Evolutionary conservation across 129 eudicot genomes (phyloP).

Genomic region (Ambrosia artemisiifolia): DNA sequence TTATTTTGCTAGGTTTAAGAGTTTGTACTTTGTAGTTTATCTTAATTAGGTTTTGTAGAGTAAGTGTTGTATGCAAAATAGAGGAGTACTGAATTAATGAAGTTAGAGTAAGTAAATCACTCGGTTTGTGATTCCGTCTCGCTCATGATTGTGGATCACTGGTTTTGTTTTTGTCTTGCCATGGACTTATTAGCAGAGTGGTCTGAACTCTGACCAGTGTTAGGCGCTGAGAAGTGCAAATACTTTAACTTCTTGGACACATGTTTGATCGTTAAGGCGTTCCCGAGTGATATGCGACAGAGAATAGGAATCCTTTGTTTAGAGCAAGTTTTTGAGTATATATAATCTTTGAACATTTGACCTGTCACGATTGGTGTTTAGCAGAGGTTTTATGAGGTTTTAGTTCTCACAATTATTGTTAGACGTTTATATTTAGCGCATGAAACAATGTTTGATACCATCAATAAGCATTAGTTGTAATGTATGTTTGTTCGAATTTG

Average conservation of each 20-base stretch:
- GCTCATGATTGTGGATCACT: no score
- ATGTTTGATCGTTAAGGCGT: no score
- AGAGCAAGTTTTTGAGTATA: background rate
- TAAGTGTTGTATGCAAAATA: background rate
- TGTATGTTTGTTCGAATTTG: background rate
- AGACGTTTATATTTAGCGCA: background rate
- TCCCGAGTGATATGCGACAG: no score
- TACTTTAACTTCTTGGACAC: no score
- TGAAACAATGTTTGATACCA: background rate
- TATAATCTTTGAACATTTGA: background rate
- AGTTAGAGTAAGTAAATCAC: background rate
- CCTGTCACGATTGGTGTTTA: background rate
- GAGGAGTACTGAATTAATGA: background rate
- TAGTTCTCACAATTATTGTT: background rate
- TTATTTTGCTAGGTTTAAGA: no score
- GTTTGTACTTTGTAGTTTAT: no score
- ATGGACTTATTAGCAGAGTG: no score
- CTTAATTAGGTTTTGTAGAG: background rate
- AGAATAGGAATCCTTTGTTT: no score
- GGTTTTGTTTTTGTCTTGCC: no score
- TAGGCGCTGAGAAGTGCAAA: no score
- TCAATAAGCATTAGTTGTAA: background rate
- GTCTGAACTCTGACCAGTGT: no score
- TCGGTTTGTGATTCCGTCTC: no score
- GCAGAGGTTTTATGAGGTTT: background rate